Conservation (phyloP, 1,284 basidiomycete genomes). For the Meripilus lineatus region DNA sequence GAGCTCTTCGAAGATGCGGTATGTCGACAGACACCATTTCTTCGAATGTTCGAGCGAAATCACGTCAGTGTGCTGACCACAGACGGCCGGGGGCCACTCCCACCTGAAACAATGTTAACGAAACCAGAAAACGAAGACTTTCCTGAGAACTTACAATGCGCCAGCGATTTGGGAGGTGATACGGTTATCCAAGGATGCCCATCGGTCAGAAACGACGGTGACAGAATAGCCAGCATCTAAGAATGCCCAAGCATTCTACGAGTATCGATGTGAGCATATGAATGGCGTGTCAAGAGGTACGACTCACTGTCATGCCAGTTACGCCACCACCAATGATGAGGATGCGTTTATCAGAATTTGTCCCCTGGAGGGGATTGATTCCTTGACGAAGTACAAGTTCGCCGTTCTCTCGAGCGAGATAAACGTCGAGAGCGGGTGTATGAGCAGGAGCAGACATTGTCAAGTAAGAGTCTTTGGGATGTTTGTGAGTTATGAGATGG, state of each 20-base stretch:
- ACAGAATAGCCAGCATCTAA: constrained; percentile 29
- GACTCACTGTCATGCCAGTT: constrained; percentile 19
- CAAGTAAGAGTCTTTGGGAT: not conserved
- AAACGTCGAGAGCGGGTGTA: constrained; percentile 8
- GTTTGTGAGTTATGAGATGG: constrained; percentile 1
- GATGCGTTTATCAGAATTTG: constrained; percentile 12
- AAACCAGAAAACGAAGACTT: not conserved
- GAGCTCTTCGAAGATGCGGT: constrained; percentile 24
- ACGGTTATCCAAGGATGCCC: constrained; percentile 21
- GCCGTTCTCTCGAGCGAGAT: constrained; percentile 11
- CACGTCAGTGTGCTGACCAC: constrained; percentile 29
- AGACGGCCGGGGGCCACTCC: constrained; percentile 33
- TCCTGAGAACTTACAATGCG: constrained; percentile 18
- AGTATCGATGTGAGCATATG: constrained; percentile 1
- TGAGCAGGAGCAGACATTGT: constrained; percentile 6
- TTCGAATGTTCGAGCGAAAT: constrained; percentile 28
- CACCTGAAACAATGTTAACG: constrained; percentile 16
- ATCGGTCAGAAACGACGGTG: constrained; percentile 24
- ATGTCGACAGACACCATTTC: constrained; percentile 29
- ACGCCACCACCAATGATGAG: constrained; percentile 23
- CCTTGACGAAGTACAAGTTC: constrained; percentile 13
- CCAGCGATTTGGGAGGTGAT: constrained; percentile 30
- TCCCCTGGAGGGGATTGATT: constrained; percentile 8
- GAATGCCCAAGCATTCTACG: constrained; percentile 25
- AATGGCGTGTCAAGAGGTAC: not conserved